Conservation (phyloP, 2,329 filamentous ascomycete genomes). For the Fusarium staphyleae region DNA sequence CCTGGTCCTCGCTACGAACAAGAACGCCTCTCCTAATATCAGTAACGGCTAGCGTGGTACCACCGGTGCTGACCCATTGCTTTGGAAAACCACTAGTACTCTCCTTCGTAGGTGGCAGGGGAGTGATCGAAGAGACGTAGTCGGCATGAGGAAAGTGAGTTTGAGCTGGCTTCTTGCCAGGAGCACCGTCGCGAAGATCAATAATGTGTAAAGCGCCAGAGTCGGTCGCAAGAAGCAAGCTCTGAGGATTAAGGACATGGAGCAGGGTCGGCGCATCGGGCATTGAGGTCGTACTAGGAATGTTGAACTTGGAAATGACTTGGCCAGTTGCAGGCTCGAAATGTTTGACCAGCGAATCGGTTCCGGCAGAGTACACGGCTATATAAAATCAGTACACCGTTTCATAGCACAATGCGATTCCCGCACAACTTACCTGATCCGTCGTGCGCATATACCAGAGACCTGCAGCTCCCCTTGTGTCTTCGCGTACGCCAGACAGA, state of each 20-base stretch:
- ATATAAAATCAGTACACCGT: constrained; percentile 21
- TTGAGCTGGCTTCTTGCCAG: constrained; percentile 72
- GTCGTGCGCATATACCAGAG: constrained; percentile 79
- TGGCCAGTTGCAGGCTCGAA: constrained; percentile 66
- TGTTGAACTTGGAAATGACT: constrained; percentile 81
- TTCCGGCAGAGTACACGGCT: constrained; percentile 71
- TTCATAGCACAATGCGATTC: too few species aligned
- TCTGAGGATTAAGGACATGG: constrained; percentile 85
- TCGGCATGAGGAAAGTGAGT: constrained; percentile 89
- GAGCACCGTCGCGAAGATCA: constrained; percentile 73
- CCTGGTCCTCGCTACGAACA: constrained; percentile 90
- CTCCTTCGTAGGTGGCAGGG: constrained; percentile 78
- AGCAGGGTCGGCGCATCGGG: constrained; percentile 81
- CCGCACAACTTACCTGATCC: constrained; percentile 63
- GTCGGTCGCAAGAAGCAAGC: constrained; percentile 87
- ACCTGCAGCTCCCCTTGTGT: constrained; percentile 93
- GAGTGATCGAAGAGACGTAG: constrained; percentile 87
- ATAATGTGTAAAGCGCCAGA: constrained; percentile 88
- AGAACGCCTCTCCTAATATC: constrained; percentile 87
- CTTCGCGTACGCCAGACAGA: constrained; percentile 85
- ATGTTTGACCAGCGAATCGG: constrained; percentile 63
- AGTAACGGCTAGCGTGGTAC: constrained; percentile 87
- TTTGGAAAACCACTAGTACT: constrained; percentile 91
- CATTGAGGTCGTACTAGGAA: constrained; percentile 65
- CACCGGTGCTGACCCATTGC: constrained; percentile 94